Base-by-base conservation (phyloP, 2,329 filamentous ascomycete genomes). In the Simplicillium sp. region DNA sequence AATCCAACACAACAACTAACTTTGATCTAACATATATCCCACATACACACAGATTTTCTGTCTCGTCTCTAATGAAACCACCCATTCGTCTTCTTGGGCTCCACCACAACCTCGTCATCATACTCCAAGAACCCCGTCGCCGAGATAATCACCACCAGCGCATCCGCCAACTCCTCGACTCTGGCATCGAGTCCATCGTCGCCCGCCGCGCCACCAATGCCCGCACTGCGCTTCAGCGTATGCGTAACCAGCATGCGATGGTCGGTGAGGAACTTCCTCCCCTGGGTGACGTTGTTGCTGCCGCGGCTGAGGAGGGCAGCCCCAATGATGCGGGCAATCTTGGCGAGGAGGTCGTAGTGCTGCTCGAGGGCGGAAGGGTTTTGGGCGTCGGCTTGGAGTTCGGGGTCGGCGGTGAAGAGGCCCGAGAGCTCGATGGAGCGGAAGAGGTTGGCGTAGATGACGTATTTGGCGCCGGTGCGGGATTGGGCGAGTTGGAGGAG, bases 371-470 rank as follows among this genome's bases (percentile, higher is more conserved):
- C 83, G 43, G 74, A 70, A 3, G 77, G 68, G 50, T 87, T 82
- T 41, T 80, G 73, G 41, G 82, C 75, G 50, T 86, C 78, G 62
- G 89, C 79, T 45, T 94, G 88, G 41, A 98, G 79, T 59, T 98
- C 92, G 1, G 92, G 92, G 58, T 98, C 92, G 11, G 85, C 84
- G 8, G 80, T 71, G 59, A 97, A 98, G 16, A 97, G 73, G n/a
- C 80, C 78, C 1, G 88, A 94, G 42, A 83, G 77, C 46, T 84
- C 83, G 20, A 97, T 68, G 0, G 86, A 75, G 35, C 82, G 76
- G 66, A 98, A 90, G 5, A 98, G 73, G 46, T 90, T 90, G 8
- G 87, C 85, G 53, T 94, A 88, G 34, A 97, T 71, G n/a, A 96
- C 79, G 47, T 87, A 80, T 43, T 82, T 83, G 36, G 92, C 89